phyloP scores from a whole-genome alignment of 2,329 filamentous ascomycete species.

The Zymoseptoria brevis region DNA sequence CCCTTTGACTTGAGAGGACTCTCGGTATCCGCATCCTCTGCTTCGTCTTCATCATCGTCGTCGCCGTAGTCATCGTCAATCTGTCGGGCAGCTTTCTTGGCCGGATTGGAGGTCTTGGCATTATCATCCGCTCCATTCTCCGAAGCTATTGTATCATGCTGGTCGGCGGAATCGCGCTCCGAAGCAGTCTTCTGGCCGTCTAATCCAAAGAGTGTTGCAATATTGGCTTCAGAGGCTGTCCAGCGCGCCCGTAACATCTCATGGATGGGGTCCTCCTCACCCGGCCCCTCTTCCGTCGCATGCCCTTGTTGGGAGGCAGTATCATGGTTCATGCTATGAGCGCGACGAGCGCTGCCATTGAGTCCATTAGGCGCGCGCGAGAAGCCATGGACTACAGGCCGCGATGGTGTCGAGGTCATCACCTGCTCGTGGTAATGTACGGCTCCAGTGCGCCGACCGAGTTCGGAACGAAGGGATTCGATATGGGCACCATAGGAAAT shows the following conservation, averaged over 20 bases:
- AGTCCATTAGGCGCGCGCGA: conserved; percentile 31
- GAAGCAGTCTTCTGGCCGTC: conserved; percentile 19
- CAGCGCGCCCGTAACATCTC: conserved; percentile 68
- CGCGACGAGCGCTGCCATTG: conserved; percentile 33
- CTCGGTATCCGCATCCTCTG: conserved; percentile 33
- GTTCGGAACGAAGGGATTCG: conserved; percentile 2
- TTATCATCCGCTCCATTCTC: conserved; percentile 23
- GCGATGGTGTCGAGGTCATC: conserved; percentile 33
- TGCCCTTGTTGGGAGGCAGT: conserved; percentile 21
- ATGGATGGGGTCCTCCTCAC: conserved; percentile 41
- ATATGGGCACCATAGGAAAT: conserved; percentile 13
- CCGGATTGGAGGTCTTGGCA: conserved; percentile 42
- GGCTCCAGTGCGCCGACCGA: conserved; percentile 13
- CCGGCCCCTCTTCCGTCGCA: conserved; percentile 32
- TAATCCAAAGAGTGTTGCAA: conserved; percentile 64
- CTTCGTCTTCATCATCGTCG: conserved; percentile 58
- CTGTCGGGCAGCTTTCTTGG: conserved; percentile 68
- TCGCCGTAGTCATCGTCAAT: conserved; percentile 83
- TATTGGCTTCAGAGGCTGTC: conserved; percentile 66
- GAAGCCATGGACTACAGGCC: conserved; percentile 28
- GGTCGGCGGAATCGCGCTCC: conserved; percentile 22
- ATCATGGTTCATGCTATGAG: conserved; percentile 40
- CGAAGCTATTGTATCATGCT: conserved; percentile 1
- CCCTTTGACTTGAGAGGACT: conserved; percentile 46
- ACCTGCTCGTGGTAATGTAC: conserved; percentile 12